phyloP scores from a whole-genome alignment of 495 filamentous ascomycete genomes.

The Platismatia glauca region DNA sequence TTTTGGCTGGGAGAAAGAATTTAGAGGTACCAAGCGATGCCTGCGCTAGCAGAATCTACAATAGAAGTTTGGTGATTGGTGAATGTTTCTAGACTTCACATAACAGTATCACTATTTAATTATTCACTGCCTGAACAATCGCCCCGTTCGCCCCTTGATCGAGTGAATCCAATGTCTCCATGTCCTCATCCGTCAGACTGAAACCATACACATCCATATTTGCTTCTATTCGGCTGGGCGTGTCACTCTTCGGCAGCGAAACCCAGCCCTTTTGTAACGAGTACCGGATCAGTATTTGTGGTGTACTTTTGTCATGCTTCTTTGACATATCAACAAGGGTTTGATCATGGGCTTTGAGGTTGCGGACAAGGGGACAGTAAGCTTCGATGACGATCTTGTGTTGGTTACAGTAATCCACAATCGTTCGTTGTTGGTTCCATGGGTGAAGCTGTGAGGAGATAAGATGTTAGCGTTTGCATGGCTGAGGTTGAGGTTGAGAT shows the following conservation, averaged over 20 bases:
- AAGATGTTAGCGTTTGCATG: neutral
- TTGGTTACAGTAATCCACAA: constrained; percentile 51
- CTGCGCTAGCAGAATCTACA: neutral
- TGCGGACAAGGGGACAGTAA: constrained; percentile 57
- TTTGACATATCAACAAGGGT: constrained; percentile 44
- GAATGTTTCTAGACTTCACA: neutral
- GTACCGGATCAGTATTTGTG: constrained; percentile 48
- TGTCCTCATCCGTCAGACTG: constrained; percentile 52
- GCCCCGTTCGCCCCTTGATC: constrained; percentile 52
- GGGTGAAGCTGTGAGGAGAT: constrained; percentile 46
- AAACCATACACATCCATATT: constrained; percentile 63
- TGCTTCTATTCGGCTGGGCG: constrained; percentile 49
- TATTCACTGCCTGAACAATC: constrained; percentile 44
- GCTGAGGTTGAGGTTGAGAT: no score
- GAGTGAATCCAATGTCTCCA: constrained; percentile 52
- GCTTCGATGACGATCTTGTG: constrained; percentile 56
- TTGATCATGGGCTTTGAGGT: constrained; percentile 49
- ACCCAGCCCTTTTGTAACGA: constrained; percentile 62
- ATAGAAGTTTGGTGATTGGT: neutral
- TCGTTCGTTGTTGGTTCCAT: constrained; percentile 55
- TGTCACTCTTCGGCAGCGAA: constrained; percentile 64
- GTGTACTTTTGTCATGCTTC: constrained; percentile 43
- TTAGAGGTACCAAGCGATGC: neutral
- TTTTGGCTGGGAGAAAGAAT: neutral
- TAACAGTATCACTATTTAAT: constrained; percentile 16